A percentile compares a stretch with the other conserved stretches of the same genome.
phyloP scores from a whole-genome alignment of 2,329 filamentous ascomycete genomes.

The Pseudocercospora fuligena region DNA sequence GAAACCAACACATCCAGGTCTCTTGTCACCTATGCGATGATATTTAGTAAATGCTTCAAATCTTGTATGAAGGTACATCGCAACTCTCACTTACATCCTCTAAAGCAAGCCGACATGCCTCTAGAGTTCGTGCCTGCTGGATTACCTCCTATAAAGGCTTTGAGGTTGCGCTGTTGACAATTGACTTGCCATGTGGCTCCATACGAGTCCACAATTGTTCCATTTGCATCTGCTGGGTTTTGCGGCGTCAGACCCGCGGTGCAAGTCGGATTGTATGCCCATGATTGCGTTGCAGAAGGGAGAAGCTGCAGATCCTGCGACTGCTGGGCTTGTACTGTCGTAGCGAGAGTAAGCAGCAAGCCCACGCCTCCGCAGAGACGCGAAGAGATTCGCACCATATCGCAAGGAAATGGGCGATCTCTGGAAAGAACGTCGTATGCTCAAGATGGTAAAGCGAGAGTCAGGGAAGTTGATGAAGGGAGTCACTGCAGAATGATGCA shows the following conservation, averaged over 20 bases:
- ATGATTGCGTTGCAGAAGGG: slow-evolving; percentile 24
- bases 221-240: slow-evolving; percentile 17
- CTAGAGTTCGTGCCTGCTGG: slow-evolving; percentile 21
- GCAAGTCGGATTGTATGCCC: slow-evolving; percentile 10
- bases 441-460: slow-evolving; percentile 11
- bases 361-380: slow-evolving; percentile 17
- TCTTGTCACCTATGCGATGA: slow-evolving; percentile 11
- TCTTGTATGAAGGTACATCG: not conserved
- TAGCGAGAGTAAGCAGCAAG: slow-evolving; percentile 16
- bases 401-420: slow-evolving; percentile 13
- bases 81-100: slow-evolving; percentile 16
- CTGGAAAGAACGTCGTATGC: slow-evolving; percentile 9
- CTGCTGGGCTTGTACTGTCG: slow-evolving; percentile 13
- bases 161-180: slow-evolving; percentile 19
- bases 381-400: slow-evolving; percentile 21
- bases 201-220: slow-evolving; percentile 25
- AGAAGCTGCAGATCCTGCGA: slow-evolving; percentile 3
- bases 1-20: slow-evolving; percentile 24
- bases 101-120: slow-evolving; percentile 29
- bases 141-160: slow-evolving; percentile 2
- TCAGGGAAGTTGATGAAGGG: slow-evolving; percentile 1
- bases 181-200: slow-evolving; percentile 25
- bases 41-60: not conserved
- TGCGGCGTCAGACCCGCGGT: slow-evolving; percentile 3
- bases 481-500: not conserved